Evolutionary conservation across 306 rosid genomes (phyloP).

Genomic region (Fragaria iinumae): DNA sequence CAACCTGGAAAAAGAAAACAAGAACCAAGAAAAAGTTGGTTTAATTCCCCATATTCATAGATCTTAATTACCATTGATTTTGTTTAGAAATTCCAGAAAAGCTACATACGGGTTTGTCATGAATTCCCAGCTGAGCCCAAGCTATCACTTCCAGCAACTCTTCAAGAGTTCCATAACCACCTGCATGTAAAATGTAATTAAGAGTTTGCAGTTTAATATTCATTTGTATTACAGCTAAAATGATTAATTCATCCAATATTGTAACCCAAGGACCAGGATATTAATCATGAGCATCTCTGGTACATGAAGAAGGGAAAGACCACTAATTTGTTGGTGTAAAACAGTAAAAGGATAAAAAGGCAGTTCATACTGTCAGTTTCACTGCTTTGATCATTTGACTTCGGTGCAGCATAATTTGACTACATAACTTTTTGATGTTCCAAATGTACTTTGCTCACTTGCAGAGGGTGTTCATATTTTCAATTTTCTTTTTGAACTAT

Average conservation of each 20-base stretch:
- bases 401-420: constrained; percentile 9
- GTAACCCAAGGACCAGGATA: background rate
- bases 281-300: background rate
- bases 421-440: background rate
- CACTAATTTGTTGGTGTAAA: background rate
- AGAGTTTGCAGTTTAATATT: constrained; percentile 20
- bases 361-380: constrained; percentile 5
- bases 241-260: background rate
- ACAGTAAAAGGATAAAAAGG: constrained; percentile 11
- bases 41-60: background rate
- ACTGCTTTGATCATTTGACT: background rate
- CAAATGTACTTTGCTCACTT: constrained; percentile 5
- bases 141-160: constrained; percentile 97
- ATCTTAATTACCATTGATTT: background rate
- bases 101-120: constrained; percentile 80
- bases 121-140: constrained; percentile 99
- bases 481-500: background rate
- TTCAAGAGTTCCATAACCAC: constrained; percentile 97
- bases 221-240: background rate
- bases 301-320: background rate
- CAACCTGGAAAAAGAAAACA: constrained; percentile 48
- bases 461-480: background rate
- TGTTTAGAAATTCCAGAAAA: background rate
- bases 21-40: background rate
- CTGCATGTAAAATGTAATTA: constrained; percentile 38